Conservation (phyloP, 352 stramenopile genomes). For the Phytophthora chlamydospora region DNA sequence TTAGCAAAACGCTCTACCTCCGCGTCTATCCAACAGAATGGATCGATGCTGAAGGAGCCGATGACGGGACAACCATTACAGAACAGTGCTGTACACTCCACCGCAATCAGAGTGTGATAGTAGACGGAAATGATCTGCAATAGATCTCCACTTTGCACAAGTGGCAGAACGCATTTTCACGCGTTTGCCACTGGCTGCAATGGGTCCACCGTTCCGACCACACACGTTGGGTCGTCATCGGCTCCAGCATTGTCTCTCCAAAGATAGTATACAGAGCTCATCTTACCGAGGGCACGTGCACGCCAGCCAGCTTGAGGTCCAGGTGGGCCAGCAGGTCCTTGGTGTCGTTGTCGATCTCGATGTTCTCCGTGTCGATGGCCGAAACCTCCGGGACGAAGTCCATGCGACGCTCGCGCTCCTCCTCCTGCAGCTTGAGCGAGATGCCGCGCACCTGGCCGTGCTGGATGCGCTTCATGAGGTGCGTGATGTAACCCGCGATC, state of each 20-base stretch:
- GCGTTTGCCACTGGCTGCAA: slow-evolving; percentile 29
- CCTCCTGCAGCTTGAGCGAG: slow-evolving; percentile 99
- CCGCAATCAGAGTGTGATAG: slow-evolving; percentile 6
- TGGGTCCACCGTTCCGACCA: slow-evolving; percentile 72
- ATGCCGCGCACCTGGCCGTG: slow-evolving; percentile 99
- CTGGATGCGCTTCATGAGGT: slow-evolving; percentile 99
- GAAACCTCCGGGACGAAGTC: slow-evolving; percentile 99
- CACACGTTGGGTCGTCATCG: slow-evolving; percentile 50
- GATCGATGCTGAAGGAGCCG: slow-evolving; percentile 51
- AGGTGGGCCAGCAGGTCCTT: slow-evolving; percentile 97
- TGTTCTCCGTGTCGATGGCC: slow-evolving; percentile 92
- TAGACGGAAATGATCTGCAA: slow-evolving; percentile 1
- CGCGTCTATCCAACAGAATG: slow-evolving; percentile 18
- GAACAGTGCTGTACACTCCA: not conserved
- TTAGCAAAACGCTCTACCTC: slow-evolving; percentile 49
- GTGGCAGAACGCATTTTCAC: not conserved
- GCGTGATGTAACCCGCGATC: slow-evolving; percentile 99
- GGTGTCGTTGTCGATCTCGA: slow-evolving; percentile 99
- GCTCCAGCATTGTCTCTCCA: slow-evolving; percentile 80
- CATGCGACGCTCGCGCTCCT: slow-evolving; percentile 99
- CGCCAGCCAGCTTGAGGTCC: slow-evolving; percentile 92
- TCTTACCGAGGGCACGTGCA: slow-evolving; percentile 90
- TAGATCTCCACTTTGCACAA: slow-evolving; percentile 17
- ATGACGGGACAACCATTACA: slow-evolving; percentile 38
- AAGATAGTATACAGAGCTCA: slow-evolving; percentile 14